Base-by-base conservation (phyloP, 352 stramenopile species). In the Thraustochytrium striatum region DNA sequence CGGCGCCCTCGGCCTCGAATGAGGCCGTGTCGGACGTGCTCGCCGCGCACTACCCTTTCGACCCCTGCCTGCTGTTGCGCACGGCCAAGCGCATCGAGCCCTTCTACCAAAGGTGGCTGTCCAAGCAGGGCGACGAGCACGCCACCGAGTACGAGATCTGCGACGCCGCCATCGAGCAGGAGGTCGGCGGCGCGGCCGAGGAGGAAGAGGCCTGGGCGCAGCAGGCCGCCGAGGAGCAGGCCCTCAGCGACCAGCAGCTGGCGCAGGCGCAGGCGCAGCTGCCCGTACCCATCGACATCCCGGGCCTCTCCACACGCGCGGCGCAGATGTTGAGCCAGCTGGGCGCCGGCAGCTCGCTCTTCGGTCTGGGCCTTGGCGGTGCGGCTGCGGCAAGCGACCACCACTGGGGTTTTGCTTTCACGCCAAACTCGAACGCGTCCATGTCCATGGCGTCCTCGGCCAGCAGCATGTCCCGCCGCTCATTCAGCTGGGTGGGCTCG, bases 301-400 rank as follows among this genome's bases (percentile, higher is more conserved):
- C 65, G 11, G 65, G 44, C 35, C 9, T 75, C 25, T 75, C 65
- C 3, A 30, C 58, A 32, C 65, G 65, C 25, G 65, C 65, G 21
- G 65, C 65, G 3, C 65, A 43, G 30, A 75, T 75, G 21, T 28
- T 75, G 25, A 58, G 52, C 1, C 65, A 75, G 25, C 65, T 75
- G 3, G 65, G 65, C 13, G 65, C 65, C 16, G 32, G n/a, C n/a
- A n/a, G n/a, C n/a, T n/a, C n/a, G n/a, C n/a, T n/a, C n/a, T n/a
- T n/a, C n/a, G n/a, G n/a, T n/a, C n/a, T n/a, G n/a, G n/a, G n/a
- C n/a, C n/a, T n/a, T n/a, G n/a, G n/a, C n/a, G n/a, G n/a, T n/a
- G n/a, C n/a, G n/a, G n/a, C n/a, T n/a, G n/a, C n/a, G n/a, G n/a
- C n/a, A n/a, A n/a, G n/a, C n/a, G n/a, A n/a, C n/a, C n/a, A n/a